Evolutionary conservation across 371 early-diverging fungal species (phyloP).

Genomic region (Conidiobolus incongruus): DNA sequence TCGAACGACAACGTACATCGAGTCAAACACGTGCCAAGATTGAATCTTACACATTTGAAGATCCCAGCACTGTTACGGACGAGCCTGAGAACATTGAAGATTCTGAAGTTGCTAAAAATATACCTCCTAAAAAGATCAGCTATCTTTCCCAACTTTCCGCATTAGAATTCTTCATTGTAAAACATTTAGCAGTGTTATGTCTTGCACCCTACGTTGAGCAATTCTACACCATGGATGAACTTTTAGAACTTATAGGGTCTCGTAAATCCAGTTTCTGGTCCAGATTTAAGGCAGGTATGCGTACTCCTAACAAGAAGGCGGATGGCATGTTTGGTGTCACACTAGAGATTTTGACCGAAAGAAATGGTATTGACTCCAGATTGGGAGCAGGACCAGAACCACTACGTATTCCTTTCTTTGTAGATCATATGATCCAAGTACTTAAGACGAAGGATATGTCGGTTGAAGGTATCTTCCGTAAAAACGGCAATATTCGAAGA

Average conservation of each 20-base stretch:
- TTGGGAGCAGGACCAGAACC: slow-evolving; percentile 54
- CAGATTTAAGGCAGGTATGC: slow-evolving; percentile 37
- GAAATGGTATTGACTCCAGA: slow-evolving; percentile 58
- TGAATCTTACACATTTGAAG: neutral
- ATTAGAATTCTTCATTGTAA: slow-evolving; percentile 59
- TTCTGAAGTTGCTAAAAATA: too few relatives aligned
- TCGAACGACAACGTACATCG: slow-evolving; percentile 3
- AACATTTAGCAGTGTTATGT: slow-evolving; percentile 58
- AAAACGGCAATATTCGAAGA: slow-evolving; percentile 86
- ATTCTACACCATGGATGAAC: slow-evolving; percentile 35
- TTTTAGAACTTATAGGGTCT: slow-evolving; percentile 45
- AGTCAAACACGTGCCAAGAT: too few relatives aligned
- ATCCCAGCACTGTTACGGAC: slow-evolving; percentile 2
- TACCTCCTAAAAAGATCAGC: slow-evolving; percentile 16
- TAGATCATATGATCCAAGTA: slow-evolving; percentile 55
- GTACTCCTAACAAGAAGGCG: slow-evolving; percentile 30
- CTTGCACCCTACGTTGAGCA: slow-evolving; percentile 45
- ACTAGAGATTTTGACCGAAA: slow-evolving; percentile 60
- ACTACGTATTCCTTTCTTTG: slow-evolving; percentile 61
- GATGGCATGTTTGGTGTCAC: slow-evolving; percentile 81
- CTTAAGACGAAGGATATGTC: slow-evolving; percentile 66
- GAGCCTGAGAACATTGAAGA: neutral
- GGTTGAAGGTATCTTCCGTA: slow-evolving; percentile 87
- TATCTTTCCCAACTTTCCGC: slow-evolving; percentile 63
- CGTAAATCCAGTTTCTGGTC: slow-evolving; percentile 49